Evolutionary conservation across 305 asterid genomes (phyloP).

Genomic region (Fraxinus nigra): DNA sequence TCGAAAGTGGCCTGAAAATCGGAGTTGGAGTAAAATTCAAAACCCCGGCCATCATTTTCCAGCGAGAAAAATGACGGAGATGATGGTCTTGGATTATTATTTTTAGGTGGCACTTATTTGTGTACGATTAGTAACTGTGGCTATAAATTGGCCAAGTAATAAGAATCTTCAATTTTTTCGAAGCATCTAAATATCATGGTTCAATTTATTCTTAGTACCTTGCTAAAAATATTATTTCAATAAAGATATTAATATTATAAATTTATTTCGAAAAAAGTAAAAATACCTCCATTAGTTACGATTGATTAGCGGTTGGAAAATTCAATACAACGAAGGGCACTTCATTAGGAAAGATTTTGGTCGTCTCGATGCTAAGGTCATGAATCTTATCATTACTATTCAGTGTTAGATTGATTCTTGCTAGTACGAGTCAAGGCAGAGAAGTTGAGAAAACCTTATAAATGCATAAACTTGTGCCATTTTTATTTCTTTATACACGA

Average conservation of each 20-base stretch:
- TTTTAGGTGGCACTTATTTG: not conserved
- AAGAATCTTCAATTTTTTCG: not conserved
- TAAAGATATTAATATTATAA: not conserved
- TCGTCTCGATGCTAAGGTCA: not conserved
- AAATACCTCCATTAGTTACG: not conserved
- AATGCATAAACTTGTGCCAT: too few species aligned
- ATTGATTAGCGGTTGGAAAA: not conserved
- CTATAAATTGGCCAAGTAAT: constrained; percentile 40
- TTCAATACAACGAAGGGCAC: not conserved
- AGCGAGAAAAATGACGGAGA: constrained; percentile 21
- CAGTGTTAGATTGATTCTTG: too few species aligned
- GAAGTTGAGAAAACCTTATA: too few species aligned
- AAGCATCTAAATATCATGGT: not conserved
- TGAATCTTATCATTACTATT: too few species aligned
- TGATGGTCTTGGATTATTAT: not conserved
- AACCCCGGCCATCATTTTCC: constrained; percentile 50
- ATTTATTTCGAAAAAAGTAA: too few species aligned
- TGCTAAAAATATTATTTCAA: not conserved
- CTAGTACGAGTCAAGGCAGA: too few species aligned
- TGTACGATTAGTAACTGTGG: constrained; percentile 30
- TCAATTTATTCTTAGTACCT: not conserved
- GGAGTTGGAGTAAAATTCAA: constrained; percentile 48
- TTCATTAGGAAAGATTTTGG: not conserved
- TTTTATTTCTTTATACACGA: too few species aligned
- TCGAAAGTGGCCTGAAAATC: constrained; percentile 41